Base-by-base conservation (phyloP, 768 basidiomycete genomes). In the Filobasidium wieringae region DNA sequence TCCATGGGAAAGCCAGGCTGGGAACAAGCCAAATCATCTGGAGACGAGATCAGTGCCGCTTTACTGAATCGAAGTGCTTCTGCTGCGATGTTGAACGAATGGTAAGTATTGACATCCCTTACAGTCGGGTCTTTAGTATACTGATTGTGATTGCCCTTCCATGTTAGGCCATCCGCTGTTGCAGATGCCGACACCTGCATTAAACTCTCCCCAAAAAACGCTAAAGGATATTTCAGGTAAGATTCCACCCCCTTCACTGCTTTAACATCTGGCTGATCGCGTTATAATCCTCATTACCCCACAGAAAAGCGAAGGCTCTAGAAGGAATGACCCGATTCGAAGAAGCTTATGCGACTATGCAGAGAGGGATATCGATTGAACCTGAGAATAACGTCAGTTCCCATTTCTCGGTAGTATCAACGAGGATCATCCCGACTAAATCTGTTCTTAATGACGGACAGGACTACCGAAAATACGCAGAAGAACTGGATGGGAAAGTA, bases 11-110 rank as follows among this genome's bases (percentile, higher is more conserved):
- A 93, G 26, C 85, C 89, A 1, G 83, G 87, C 36, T 96, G 92
- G 87, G 93, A 97, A 70, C 77, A 80, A n/a, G 82, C 84, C 56
- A 80, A 80, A 31, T 69, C 88, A 62, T 81, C 87, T 76, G 82
- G 88, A 57, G 95, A 99, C 64, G 95, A 99, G 68, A 80, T 95
- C 47, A 85, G 88, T 12, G 85, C 88, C 29, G 80, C 89, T 61
- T 71, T 99, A 51, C 90, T 88, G 60, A 99, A 99, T 73, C 82
- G 95, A 52, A 88, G 88, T 15, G 88, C 91, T 0, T 85, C 95
- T 7, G 85, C 84, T 74, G 80, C 82, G 57, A 87, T 87, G 62
- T 75, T 81, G 14, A 82, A 81, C 9, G 88, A 92, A 72, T 84
- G 67, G 74, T 73, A 51, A 49, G 73, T n/a, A n/a, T 64, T n/a